phyloP scores from a whole-genome alignment of 1,284 basidiomycete species.

The Ganoderma multipileum region DNA sequence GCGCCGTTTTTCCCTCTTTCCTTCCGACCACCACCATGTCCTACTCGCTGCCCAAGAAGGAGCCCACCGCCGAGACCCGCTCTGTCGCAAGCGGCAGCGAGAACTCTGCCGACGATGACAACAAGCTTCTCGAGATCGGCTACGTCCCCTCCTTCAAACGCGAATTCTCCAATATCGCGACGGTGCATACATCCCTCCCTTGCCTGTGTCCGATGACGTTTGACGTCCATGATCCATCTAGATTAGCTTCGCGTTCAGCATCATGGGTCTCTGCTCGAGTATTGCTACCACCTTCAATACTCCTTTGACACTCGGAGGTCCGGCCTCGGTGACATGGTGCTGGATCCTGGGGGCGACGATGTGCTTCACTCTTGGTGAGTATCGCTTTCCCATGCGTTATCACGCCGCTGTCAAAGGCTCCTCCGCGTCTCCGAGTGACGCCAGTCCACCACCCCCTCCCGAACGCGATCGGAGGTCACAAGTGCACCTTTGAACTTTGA shows the following conservation, averaged over 20 bases:
- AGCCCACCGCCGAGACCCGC: slow-evolving; percentile 24
- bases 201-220: not conserved
- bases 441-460: slow-evolving; percentile 11
- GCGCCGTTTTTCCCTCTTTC: slow-evolving; percentile 16
- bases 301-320: slow-evolving; percentile 77
- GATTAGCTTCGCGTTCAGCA: slow-evolving; percentile 82
- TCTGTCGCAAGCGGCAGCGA: slow-evolving; percentile 26
- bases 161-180: slow-evolving; percentile 83
- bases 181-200: slow-evolving; percentile 46
- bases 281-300: slow-evolving; percentile 86
- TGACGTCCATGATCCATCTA: slow-evolving; percentile 34
- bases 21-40: slow-evolving; percentile 29
- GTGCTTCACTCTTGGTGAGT: slow-evolving; percentile 73
- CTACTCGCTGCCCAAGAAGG: slow-evolving; percentile 20
- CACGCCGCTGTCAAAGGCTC: slow-evolving; percentile 12
- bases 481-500: not conserved
- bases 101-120: slow-evolving; percentile 59
- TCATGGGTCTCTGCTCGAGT: slow-evolving; percentile 84
- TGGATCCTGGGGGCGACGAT: slow-evolving; percentile 81
- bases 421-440: slow-evolving; percentile 19
- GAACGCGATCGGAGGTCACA: slow-evolving; percentile 20
- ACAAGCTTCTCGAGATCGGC: slow-evolving; percentile 69
- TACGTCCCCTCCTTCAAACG: slow-evolving; percentile 82
- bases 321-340: slow-evolving; percentile 84
- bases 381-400: slow-evolving; percentile 21